A percentile compares a stretch with the other conserved stretches of the same genome.
phyloP scores from a whole-genome alignment of 805 yeast species.

The Wickerhamomyces xylosicus region DNA sequence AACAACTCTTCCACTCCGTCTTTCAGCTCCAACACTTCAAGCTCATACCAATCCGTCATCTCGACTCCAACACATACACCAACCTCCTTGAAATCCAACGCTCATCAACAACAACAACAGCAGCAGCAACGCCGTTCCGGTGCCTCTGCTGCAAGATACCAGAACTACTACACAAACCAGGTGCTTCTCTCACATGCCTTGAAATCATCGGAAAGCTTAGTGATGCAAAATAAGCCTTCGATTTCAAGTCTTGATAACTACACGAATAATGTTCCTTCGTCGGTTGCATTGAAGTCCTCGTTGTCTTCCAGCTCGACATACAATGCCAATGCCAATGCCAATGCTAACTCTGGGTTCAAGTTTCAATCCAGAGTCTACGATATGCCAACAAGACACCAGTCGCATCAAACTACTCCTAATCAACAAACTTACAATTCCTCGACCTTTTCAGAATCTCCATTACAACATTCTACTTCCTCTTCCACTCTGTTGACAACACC shows the following conservation, averaged over 20 bases:
- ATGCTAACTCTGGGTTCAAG: slow-evolving; percentile 18
- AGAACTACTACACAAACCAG: slow-evolving; percentile 36
- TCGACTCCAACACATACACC: slow-evolving; percentile 11
- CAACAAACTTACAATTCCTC: background rate
- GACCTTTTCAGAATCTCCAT: background rate
- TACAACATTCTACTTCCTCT: slow-evolving; percentile 6
- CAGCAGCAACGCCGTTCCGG: slow-evolving; percentile 2
- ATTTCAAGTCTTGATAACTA: slow-evolving; percentile 13
- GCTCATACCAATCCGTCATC: slow-evolving; percentile 1
- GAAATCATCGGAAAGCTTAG: slow-evolving; percentile 26
- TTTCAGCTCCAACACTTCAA: slow-evolving; percentile 4
- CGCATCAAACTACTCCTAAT: slow-evolving; percentile 1
- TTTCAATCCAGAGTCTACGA: slow-evolving; percentile 29
- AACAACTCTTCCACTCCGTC: background rate
- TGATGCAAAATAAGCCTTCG: slow-evolving; percentile 11
- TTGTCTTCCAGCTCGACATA: slow-evolving; percentile 8
- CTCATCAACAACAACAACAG: slow-evolving; percentile 2
- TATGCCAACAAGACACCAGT: slow-evolving; percentile 14
- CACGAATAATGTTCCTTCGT: slow-evolving; percentile 9
- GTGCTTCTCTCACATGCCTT: slow-evolving; percentile 33
- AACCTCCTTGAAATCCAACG: slow-evolving; percentile 15
- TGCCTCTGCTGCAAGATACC: slow-evolving; percentile 40
- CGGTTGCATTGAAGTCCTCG: slow-evolving; percentile 11
- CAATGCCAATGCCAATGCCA: slow-evolving; percentile 10
- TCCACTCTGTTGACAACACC: slow-evolving; percentile 1